Base-by-base conservation (phyloP, 768 basidiomycete species). In the Lentinus tigrinus region DNA sequence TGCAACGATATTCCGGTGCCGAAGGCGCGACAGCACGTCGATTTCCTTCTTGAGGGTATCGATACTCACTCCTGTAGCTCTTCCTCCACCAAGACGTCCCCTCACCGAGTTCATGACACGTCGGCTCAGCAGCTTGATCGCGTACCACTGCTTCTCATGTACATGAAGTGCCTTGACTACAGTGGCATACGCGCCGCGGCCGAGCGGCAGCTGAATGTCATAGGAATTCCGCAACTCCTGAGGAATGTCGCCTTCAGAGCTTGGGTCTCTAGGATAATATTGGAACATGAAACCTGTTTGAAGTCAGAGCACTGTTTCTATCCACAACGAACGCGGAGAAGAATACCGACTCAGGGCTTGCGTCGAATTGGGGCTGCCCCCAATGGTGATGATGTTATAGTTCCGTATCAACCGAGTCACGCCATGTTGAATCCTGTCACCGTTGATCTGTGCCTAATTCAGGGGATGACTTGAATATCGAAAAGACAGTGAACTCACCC, bases 171-270 rank as follows among this genome's bases (percentile, higher is more conserved):
- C 93, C 68, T 88, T 90, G 74, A 87, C 81, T 16, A 97, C 95
- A 10, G 87, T 87, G 4, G 93, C 95, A 69, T 96, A 98, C 3
- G 91, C 85, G 5, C 95, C 95, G 63, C 86, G 87, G 52, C 95
- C 95, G 3, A 97, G 81, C 69, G 89, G 85, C 46, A 75, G 69
- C 21, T 77, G 76, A 36, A 90, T 64, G 60, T 90, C 88, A 69
- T 91, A 91, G 49, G 75, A 73, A 81, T 79, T 63, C 7, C 31
- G 31, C 31, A 31, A 11, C 31, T 31, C 31, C 31, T 6, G 31
- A 31, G 31, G 31, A 11, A 31, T 7, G 11, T 31, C 7, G 31
- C 31, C 11, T 11, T 31, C 31, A 7, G 31, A 31, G 31, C 31
- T 31, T 6, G 31, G 11, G 7, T 31, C 7, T 11, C 7, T 11